phyloP scores from a whole-genome alignment of 2,329 filamentous ascomycete species.

The Hymenoscyphus albidus region DNA sequence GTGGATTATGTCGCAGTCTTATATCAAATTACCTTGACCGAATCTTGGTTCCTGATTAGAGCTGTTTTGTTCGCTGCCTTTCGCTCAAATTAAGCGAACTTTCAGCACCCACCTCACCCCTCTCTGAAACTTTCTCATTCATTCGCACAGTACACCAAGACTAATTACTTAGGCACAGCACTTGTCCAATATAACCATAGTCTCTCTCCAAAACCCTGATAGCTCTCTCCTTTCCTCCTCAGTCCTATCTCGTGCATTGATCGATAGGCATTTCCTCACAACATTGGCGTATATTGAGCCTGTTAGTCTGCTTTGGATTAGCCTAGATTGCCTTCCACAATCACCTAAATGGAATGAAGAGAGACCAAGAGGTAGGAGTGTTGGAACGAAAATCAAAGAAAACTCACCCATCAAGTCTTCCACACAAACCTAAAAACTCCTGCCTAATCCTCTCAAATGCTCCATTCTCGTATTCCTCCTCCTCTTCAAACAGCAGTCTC shows the following conservation, averaged over 20 bases:
- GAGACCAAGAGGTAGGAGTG: too few relatives aligned
- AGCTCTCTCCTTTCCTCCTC: conserved; percentile 22
- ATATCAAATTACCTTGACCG: too few relatives aligned
- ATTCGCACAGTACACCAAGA: neutral
- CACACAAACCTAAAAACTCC: conserved; percentile 23
- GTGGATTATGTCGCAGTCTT: too few relatives aligned
- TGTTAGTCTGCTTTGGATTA: conserved; percentile 15
- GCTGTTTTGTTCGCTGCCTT: too few relatives aligned
- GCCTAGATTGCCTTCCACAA: neutral
- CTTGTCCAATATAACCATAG: conserved; percentile 21
- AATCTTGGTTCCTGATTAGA: too few relatives aligned
- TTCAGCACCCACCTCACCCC: too few relatives aligned
- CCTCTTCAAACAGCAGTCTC: neutral
- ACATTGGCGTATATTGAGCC: conserved; percentile 28
- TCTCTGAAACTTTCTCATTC: neutral
- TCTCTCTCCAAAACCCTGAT: conserved; percentile 23
- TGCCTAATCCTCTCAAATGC: conserved; percentile 26
- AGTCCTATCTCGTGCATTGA: conserved; percentile 21
- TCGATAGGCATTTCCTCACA: conserved; percentile 25
- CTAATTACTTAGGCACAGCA: conserved; percentile 19
- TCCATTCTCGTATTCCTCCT: conserved; percentile 14
- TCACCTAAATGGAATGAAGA: neutral
- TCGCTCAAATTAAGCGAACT: too few relatives aligned
- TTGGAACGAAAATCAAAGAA: too few relatives aligned
- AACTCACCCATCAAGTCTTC: conserved; percentile 28